Evolutionary conservation across 768 basidiomycete species (phyloP).

Genomic region (Boletus reticuloceps): DNA sequence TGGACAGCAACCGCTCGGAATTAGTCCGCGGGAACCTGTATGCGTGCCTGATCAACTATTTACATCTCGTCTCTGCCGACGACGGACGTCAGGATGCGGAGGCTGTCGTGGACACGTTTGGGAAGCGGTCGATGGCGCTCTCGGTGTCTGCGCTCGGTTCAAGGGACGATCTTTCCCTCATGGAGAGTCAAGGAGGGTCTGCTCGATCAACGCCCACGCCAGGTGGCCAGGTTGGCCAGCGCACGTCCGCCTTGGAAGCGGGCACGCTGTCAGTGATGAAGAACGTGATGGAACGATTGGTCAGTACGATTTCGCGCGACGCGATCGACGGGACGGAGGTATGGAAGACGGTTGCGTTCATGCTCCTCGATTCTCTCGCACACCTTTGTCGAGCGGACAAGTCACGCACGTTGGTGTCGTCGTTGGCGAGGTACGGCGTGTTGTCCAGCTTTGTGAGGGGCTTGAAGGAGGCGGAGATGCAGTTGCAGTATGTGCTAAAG

Average conservation of each 20-base stretch:
- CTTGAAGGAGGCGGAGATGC: conserved; percentile 77
- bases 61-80: conserved; percentile 55
- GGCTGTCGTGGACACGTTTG: conserved; percentile 12
- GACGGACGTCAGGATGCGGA: conserved; percentile 16
- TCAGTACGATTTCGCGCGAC: conserved; percentile 77
- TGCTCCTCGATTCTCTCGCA: conserved; percentile 79
- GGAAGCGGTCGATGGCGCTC: conserved; percentile 27
- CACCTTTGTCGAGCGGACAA: conserved; percentile 69
- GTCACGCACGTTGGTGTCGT: conserved; percentile 56
- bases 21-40: conserved; percentile 94
- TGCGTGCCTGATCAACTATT: conserved; percentile 84
- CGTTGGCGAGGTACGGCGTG: conserved; percentile 71
- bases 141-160: conserved; percentile 36
- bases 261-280: conserved; percentile 70
- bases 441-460: conserved; percentile 79
- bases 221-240: not conserved
- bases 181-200: conserved; percentile 36
- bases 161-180: conserved; percentile 40
- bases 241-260: conserved; percentile 47
- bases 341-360: conserved; percentile 95
- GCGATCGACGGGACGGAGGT: conserved; percentile 94
- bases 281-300: conserved; percentile 65
- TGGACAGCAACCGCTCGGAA: conserved; percentile 76
- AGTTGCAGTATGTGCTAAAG: conserved; percentile 72
- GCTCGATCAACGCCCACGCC: conserved; percentile 18